These are phyloP conservation scores for Hydrangea macrophylla DNA, from an alignment of 148 eudicot species.

Conservation along the genomic window DNA sequence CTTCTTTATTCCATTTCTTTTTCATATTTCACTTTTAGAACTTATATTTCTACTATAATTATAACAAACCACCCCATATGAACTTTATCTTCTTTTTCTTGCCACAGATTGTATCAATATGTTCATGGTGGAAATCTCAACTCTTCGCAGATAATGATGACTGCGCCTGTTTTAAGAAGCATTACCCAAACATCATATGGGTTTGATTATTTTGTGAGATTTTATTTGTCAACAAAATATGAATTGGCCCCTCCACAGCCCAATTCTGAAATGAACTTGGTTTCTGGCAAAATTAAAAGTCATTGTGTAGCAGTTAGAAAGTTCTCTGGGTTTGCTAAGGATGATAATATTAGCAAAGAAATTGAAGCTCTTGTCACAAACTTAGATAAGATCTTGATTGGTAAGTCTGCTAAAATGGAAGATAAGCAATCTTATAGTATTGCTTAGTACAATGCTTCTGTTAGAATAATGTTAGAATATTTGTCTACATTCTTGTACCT, in stretches of 20 bases:
- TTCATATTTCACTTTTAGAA: too few species aligned
- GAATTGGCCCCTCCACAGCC: constrained; percentile 17
- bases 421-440: constrained; percentile 12
- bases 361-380: constrained; percentile 5
- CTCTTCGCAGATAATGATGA: constrained; percentile 7
- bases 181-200: constrained; percentile 4
- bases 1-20: too few species aligned
- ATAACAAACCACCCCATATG: too few species aligned
- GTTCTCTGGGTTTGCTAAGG: constrained; percentile 28
- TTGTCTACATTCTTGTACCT: too few species aligned
- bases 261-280: constrained; percentile 15
- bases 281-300: constrained; percentile 9
- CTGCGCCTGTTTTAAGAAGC: constrained; percentile 26
- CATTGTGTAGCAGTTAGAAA: constrained; percentile 18
- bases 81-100: not conserved
- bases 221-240: constrained; percentile 14
- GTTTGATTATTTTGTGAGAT: constrained; percentile 15
- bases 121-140: constrained; percentile 24
- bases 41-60: too few species aligned
- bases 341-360: constrained; percentile 17
- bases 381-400: constrained; percentile 8
- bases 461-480: too few species aligned
- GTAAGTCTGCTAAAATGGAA: not conserved
- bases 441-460: constrained; percentile 26
- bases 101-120: constrained; percentile 25